Percentiles rank a stretch among this genome's conserved stretches.
These are phyloP conservation scores for Piedraia hortae DNA, from an alignment of 2,329 filamentous ascomycete species.

Conservation along the genomic window DNA sequence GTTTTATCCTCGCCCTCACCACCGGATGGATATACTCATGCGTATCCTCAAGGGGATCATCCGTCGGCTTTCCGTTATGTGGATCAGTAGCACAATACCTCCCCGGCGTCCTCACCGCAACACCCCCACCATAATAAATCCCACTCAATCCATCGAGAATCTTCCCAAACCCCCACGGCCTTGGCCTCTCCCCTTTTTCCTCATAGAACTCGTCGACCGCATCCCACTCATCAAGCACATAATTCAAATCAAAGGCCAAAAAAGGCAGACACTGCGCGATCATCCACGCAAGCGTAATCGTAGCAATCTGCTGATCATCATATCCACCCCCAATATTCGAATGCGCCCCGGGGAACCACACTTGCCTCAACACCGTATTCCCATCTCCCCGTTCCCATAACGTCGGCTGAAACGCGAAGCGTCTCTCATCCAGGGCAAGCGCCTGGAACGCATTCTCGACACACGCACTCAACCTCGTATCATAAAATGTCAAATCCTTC, in stretches of 20 bases:
- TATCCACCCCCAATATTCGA: conserved; percentile 20
- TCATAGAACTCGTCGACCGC: conserved; percentile 19
- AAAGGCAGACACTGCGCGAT: conserved; percentile 23
- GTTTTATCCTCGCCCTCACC: conserved; percentile 18
- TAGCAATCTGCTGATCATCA: conserved; percentile 20
- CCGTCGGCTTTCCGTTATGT: conserved; percentile 15
- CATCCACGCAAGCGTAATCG: conserved; percentile 30
- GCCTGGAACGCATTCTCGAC: conserved; percentile 20
- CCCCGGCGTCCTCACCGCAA: conserved; percentile 19
- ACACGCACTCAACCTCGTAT: conserved; percentile 17
- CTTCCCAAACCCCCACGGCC: conserved; percentile 23
- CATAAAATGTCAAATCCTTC: conserved; percentile 19
- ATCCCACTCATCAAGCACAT: conserved; percentile 21
- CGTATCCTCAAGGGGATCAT: conserved; percentile 19
- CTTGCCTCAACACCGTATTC: conserved; percentile 19
- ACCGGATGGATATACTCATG: conserved; percentile 25
- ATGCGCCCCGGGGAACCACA: conserved; percentile 23
- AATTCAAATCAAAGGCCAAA: conserved; percentile 20
- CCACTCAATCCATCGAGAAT: conserved; percentile 20
- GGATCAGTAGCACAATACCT: conserved; percentile 21
- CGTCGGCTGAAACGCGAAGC: conserved; percentile 15
- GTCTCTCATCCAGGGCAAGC: conserved; percentile 17
- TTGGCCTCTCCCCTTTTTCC: conserved; percentile 13
- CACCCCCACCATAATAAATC: conserved; percentile 20
- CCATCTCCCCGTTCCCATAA: conserved; percentile 18